These are phyloP conservation scores for Patellifolia procumbens DNA, from an alignment of 179 eudicot genomes.

Conservation along the genomic window DNA sequence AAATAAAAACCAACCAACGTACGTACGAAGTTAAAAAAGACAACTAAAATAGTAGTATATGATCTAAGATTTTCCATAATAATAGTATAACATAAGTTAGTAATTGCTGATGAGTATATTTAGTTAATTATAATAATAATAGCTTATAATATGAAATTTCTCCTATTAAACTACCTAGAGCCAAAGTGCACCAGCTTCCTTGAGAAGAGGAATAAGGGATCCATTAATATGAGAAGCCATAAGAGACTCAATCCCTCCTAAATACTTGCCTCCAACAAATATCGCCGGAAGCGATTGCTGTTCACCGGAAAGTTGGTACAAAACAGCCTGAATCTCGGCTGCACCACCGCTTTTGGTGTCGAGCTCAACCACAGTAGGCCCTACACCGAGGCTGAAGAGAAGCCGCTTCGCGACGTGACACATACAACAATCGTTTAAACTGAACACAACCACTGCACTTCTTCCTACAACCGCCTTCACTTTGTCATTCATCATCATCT, in stretches of 20 bases:
- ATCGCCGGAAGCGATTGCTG: conserved; percentile 58
- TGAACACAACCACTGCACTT: conserved; percentile 85
- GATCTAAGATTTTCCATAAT: too few species aligned
- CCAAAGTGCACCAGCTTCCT: conserved; percentile 86
- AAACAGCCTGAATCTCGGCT: conserved; percentile 39
- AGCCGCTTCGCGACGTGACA: conserved; percentile 85
- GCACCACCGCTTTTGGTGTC: conserved; percentile 29
- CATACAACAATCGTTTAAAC: conserved; percentile 74
- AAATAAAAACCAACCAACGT: too few species aligned
- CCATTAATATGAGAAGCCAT: conserved; percentile 83
- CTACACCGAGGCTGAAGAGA: conserved; percentile 75
- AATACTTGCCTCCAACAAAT: conserved; percentile 67
- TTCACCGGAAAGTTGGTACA: conserved; percentile 40
- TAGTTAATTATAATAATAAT: too few species aligned
- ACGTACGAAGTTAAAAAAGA: too few species aligned
- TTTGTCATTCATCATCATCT: conserved; percentile 34
- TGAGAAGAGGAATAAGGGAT: conserved; percentile 78
- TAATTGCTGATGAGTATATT: too few species aligned
- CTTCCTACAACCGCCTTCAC: conserved; percentile 44
- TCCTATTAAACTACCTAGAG: too few species aligned
- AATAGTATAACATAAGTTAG: too few species aligned
- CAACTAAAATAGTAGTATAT: too few species aligned
- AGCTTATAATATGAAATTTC: too few species aligned
- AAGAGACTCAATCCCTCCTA: conserved; percentile 79
- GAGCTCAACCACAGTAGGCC: conserved; percentile 67